A percentile compares a stretch with the other conserved stretches of the same genome.
These are phyloP conservation scores for Sporothrix humicola DNA, from an alignment of 2,329 filamentous ascomycete genomes.

Conservation along the genomic window DNA sequence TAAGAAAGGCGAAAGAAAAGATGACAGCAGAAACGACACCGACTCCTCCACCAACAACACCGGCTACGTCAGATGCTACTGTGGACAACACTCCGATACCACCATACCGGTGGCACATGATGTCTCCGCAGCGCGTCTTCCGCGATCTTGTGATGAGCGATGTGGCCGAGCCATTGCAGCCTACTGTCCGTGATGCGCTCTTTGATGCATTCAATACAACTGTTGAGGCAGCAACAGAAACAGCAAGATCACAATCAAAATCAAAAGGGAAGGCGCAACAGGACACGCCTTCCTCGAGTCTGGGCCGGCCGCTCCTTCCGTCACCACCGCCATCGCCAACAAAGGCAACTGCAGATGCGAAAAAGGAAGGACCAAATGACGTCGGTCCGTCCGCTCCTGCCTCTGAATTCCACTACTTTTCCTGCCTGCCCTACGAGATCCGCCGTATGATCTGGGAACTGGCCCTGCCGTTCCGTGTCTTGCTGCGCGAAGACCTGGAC, in stretches of 20 bases:
- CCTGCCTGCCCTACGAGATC: slow-evolving; percentile 35
- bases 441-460: slow-evolving; percentile 37
- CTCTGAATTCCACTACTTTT: slow-evolving; percentile 31
- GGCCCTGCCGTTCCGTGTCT: slow-evolving; percentile 35
- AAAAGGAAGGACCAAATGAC: neutral
- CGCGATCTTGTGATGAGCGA: slow-evolving; percentile 37
- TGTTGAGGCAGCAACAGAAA: neutral
- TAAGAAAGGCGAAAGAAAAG: neutral
- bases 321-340: neutral
- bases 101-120: slow-evolving; percentile 6
- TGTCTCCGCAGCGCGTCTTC: slow-evolving; percentile 35
- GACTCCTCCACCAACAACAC: neutral
- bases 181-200: slow-evolving; percentile 33
- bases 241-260: neutral
- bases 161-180: slow-evolving; percentile 31
- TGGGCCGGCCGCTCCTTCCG: slow-evolving; percentile 5
- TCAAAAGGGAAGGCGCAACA: neutral
- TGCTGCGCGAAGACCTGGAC: slow-evolving; percentile 34
- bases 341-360: too few relatives aligned
- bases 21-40: neutral
- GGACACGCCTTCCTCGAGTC: neutral
- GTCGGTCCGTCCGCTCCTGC: neutral
- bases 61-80: neutral
- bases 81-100: neutral
- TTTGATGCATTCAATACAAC: slow-evolving; percentile 26